Conservation (phyloP, 1,139 yeast species). For the Torulaspora pretoriensis region DNA sequence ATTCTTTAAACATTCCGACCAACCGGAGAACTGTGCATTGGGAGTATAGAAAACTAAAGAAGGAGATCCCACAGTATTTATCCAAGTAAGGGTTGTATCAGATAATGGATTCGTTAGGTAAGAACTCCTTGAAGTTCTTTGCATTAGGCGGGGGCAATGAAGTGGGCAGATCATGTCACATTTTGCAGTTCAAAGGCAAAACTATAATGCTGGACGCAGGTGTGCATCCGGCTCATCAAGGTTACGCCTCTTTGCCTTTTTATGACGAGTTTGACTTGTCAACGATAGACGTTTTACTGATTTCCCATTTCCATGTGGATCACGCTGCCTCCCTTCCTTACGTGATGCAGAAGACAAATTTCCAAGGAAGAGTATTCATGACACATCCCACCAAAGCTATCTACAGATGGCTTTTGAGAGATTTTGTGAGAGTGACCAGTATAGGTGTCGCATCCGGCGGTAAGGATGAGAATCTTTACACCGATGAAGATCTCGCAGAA, state of each 20-base stretch:
- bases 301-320: constrained; percentile 93
- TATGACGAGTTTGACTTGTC: constrained; percentile 92
- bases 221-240: constrained; percentile 91
- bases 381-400: constrained; percentile 99
- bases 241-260: constrained; percentile 87
- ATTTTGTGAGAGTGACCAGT: constrained; percentile 87
- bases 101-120: constrained; percentile 20
- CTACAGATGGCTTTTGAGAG: constrained; percentile 89
- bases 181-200: constrained; percentile 86
- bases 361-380: constrained; percentile 95
- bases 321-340: constrained; percentile 98
- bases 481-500: constrained; percentile 83
- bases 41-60: constrained; percentile 5
- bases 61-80: background rate
- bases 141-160: constrained; percentile 99
- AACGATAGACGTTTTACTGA: constrained; percentile 76
- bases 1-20: constrained; percentile 5
- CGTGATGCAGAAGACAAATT: constrained; percentile 94
- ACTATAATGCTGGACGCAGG: constrained; percentile 99
- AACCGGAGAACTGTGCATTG: constrained; percentile 11
- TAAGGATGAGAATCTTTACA: constrained; percentile 57
- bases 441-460: constrained; percentile 48
- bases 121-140: constrained; percentile 57
- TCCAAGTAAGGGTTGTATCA: background rate
- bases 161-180: constrained; percentile 95